These are phyloP conservation scores for Salix dunnii DNA, from an alignment of 345 rosid genomes.

Conservation along the genomic window DNA sequence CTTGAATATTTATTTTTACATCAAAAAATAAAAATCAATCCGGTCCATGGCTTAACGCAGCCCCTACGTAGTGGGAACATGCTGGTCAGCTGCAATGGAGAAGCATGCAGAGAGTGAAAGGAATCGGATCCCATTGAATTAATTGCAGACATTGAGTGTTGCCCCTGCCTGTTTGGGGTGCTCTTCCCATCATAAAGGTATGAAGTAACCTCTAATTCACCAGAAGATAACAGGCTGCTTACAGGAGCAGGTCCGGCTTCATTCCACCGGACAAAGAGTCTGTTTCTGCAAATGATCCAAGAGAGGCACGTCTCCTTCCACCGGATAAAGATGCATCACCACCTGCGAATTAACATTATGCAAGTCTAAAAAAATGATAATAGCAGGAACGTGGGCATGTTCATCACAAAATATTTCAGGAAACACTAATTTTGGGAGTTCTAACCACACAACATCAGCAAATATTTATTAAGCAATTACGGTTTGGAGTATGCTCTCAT, in stretches of 20 bases:
- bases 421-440: no score
- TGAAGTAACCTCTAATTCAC: conserved; percentile 42
- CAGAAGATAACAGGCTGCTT: conserved; percentile 34
- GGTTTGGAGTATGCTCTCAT: no score
- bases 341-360: no score
- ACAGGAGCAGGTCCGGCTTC: conserved; percentile 43
- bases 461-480: no score
- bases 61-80: conserved; percentile 20
- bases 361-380: no score
- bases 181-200: conserved; percentile 36
- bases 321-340: no score
- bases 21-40: no score
- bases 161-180: conserved; percentile 32
- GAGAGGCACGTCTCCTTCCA: conserved; percentile 50
- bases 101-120: conserved; percentile 69
- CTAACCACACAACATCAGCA: no score
- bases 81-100: conserved; percentile 34
- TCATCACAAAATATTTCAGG: no score
- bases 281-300: conserved; percentile 71
- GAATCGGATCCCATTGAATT: conserved; percentile 31
- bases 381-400: no score
- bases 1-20: no score
- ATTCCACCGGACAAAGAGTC: conserved; percentile 65
- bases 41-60: no score
- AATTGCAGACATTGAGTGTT: conserved; percentile 31